Evolutionary conservation across 2,329 filamentous ascomycete genomes (phyloP).

Genomic region (Ophiostoma himal-ulmi): DNA sequence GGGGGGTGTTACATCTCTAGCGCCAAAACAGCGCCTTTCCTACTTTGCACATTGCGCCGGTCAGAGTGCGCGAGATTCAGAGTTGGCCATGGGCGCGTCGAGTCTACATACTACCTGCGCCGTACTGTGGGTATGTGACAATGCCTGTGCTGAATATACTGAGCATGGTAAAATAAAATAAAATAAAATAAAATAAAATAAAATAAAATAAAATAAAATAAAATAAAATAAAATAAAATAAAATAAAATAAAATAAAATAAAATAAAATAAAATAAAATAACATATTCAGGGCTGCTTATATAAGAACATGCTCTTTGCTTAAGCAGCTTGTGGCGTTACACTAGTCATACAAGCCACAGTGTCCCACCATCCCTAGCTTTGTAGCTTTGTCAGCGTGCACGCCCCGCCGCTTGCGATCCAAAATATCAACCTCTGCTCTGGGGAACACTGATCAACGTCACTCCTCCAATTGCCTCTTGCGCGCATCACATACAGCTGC

Average conservation of each 20-base stretch:
- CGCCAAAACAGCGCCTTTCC: slow-evolving; percentile 22
- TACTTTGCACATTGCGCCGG: slow-evolving; percentile 23
- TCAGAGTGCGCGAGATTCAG: background rate
- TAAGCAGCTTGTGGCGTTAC: background rate
- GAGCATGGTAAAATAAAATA: background rate
- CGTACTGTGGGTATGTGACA: background rate
- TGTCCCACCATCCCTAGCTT: background rate
- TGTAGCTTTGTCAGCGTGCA: background rate
- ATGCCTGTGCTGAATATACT: background rate
- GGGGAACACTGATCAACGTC: background rate
- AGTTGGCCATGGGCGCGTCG: background rate
- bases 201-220: background rate
- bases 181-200: too few relatives aligned
- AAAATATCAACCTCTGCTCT: slow-evolving; percentile 10
- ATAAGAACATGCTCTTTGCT: background rate
- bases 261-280: background rate
- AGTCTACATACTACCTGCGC: background rate
- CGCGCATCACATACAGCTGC: background rate
- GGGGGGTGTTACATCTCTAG: slow-evolving; percentile 20
- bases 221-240: too few relatives aligned
- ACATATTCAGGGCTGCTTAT: background rate
- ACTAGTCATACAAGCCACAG: slow-evolving; percentile 1
- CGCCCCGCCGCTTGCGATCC: slow-evolving; percentile 8
- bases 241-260: too few relatives aligned
- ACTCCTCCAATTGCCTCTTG: background rate